Conservation (phyloP, 768 basidiomycete species). For the Leccinellum albellum region DNA sequence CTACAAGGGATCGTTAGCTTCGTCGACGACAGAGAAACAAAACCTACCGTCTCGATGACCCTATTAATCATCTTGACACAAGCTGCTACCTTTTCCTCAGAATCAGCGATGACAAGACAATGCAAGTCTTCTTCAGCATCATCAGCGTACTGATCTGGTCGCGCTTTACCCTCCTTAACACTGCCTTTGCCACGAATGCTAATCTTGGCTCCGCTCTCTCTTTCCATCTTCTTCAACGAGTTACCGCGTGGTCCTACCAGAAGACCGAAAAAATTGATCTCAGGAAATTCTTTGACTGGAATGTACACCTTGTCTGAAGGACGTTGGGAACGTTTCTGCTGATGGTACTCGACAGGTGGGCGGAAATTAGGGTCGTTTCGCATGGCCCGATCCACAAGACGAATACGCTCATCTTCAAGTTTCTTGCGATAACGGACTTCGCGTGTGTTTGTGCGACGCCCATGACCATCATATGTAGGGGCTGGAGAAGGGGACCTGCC, state of each 20-base stretch:
- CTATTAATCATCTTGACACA: conserved; percentile 96
- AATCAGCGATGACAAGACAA: conserved; percentile 91
- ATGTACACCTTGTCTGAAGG: conserved; percentile 99
- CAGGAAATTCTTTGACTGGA: conserved; percentile 98
- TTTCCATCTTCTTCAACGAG: conserved; percentile 99
- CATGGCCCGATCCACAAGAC: conserved; percentile 92
- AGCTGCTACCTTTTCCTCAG: conserved; percentile 83
- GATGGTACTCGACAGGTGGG: conserved; percentile 94
- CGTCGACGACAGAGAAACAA: not conserved
- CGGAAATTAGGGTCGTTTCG: conserved; percentile 98
- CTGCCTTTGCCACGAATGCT: conserved; percentile 97
- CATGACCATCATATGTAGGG: conserved; percentile 95
- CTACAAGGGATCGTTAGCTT: conserved; percentile 37
- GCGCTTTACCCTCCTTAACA: conserved; percentile 97
- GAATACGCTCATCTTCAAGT: conserved; percentile 86
- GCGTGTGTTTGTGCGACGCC: conserved; percentile 96
- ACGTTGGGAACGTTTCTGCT: conserved; percentile 88
- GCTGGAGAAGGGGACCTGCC: conserved; percentile 91
- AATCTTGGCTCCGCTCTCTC: conserved; percentile 96
- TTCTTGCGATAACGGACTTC: conserved; percentile 98
- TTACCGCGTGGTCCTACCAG: conserved; percentile 98
- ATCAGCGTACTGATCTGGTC: conserved; percentile 90
- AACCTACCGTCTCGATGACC: conserved; percentile 93
- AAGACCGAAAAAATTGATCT: conserved; percentile 99
- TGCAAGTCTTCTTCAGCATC: conserved; percentile 99